phyloP scores from a whole-genome alignment of 495 filamentous ascomycete species.

The Astrothelium subdiscretum region DNA sequence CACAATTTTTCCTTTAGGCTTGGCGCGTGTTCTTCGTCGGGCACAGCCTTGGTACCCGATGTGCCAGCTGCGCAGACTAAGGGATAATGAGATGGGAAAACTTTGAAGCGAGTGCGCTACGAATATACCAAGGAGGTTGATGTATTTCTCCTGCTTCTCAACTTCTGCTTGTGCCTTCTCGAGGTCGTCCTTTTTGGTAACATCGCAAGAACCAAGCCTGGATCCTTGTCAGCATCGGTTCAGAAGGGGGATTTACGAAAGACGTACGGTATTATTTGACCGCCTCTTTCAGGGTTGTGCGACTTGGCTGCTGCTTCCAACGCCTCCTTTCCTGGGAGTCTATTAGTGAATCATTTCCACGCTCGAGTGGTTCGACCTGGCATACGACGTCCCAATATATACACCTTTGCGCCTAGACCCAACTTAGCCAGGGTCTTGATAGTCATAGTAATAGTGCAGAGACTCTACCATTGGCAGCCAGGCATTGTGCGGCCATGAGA shows the following conservation, averaged over 20 bases:
- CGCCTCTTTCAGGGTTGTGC: constrained; percentile 24
- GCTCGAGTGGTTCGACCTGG: not conserved
- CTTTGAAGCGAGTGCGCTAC: not conserved
- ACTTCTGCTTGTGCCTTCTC: constrained; percentile 24
- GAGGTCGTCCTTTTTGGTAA: constrained; percentile 31
- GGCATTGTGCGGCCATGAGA: constrained; percentile 32
- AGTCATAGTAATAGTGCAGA: not conserved
- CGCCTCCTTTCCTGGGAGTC: constrained; percentile 16
- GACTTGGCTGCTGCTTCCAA: constrained; percentile 28
- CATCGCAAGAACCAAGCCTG: constrained; percentile 29
- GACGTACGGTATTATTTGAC: constrained; percentile 27
- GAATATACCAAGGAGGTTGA: constrained; percentile 23
- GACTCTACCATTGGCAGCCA: constrained; percentile 30
- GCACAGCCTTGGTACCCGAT: constrained; percentile 27
- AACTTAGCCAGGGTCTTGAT: not conserved
- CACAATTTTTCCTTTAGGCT: constrained; percentile 30
- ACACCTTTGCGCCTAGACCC: constrained; percentile 28
- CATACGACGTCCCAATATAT: constrained; percentile 28
- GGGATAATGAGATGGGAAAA: not conserved
- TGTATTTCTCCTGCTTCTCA: constrained; percentile 27
- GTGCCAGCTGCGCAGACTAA: constrained; percentile 28
- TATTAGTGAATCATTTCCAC: not conserved
- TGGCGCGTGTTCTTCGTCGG: constrained; percentile 20
- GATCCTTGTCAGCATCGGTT: not conserved
- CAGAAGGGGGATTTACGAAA: not conserved